Evolutionary conservation across 768 basidiomycete genomes (phyloP), one percentile per base, ranked within the genome.

Genomic region (Suillus fuscotomentosus): DNA sequence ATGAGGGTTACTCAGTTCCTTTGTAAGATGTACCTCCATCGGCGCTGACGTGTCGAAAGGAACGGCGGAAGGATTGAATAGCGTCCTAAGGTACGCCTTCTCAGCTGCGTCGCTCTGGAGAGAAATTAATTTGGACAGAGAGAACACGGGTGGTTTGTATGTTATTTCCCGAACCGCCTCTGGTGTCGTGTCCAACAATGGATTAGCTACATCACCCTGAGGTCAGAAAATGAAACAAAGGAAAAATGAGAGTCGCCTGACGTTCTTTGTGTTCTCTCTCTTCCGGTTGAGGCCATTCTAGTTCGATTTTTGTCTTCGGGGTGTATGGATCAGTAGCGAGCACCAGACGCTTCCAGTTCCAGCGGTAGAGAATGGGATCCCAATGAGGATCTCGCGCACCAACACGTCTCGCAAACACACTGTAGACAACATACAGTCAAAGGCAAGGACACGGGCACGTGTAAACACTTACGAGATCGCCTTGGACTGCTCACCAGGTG

Each of bases 1-100:
- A 71, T 93, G 89, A 31, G 92, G 92, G 74, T 94, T 93, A 34
- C 90, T 82, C 45, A 95, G 84, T 70, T 95, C 93, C 66, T 83
- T 83, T 53, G 78, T 72, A 63, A 95, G 76, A 70, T 86, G 85
- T 27, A 83, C 71, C 72, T 95, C 93, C 65, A 91, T 81, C 14
- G 90, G 89, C 11, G 80, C 77, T 15, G 81, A 75, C 13, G 82
- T 80, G 38, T 87, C 82, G 66, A 82, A 83, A 36, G 82, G 71
- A n/a, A 73, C 70, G 36, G 77, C 76, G 34, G 70, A 70, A 13
- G 81, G 78, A 61, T 82, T 82, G 50, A 74, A 73, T 38, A 82
- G 68, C 31, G 84, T 81, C 63, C 84, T 86, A 69, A 90, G 87
- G 71, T 83, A 89, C 38, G 86, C 83, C 41, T 83, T 80, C 68